Conservation (phyloP, 1,284 basidiomycete genomes). For the Heterobasidion irregulare region DNA sequence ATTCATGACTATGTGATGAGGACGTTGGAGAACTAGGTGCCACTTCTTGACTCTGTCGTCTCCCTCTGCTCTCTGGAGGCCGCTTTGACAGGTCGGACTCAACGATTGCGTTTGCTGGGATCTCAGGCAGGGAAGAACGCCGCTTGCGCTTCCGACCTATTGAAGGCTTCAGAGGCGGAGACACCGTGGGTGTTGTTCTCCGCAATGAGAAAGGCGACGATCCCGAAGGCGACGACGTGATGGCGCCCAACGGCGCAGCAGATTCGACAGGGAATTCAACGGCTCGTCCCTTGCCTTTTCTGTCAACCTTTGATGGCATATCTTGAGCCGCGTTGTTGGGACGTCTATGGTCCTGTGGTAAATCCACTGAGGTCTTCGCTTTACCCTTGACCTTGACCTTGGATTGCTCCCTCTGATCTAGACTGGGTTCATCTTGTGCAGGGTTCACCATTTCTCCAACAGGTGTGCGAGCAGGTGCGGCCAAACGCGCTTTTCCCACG, state of each 20-base stretch:
- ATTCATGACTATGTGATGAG: too few relatives aligned
- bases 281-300: slow-evolving; percentile 4
- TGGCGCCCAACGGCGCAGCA: too few relatives aligned
- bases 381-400: slow-evolving; percentile 14
- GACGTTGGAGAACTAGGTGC: too few relatives aligned
- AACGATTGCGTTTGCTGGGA: slow-evolving; percentile 2
- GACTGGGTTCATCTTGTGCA: too few relatives aligned
- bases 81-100: slow-evolving; percentile 1
- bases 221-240: background rate
- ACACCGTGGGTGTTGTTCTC: background rate
- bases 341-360: background rate
- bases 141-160: slow-evolving; percentile 1
- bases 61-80: too few relatives aligned
- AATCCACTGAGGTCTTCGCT: background rate
- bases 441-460: too few relatives aligned
- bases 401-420: too few relatives aligned
- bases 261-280: background rate
- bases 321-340: slow-evolving; percentile 12
- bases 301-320: background rate
- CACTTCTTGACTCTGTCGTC: too few relatives aligned
- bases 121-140: background rate
- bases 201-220: background rate
- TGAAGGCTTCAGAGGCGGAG: background rate
- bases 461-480: too few relatives aligned
- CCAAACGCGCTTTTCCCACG: too few relatives aligned